phyloP scores from a whole-genome alignment of 805 yeast genomes.

The Pichia heedii region DNA sequence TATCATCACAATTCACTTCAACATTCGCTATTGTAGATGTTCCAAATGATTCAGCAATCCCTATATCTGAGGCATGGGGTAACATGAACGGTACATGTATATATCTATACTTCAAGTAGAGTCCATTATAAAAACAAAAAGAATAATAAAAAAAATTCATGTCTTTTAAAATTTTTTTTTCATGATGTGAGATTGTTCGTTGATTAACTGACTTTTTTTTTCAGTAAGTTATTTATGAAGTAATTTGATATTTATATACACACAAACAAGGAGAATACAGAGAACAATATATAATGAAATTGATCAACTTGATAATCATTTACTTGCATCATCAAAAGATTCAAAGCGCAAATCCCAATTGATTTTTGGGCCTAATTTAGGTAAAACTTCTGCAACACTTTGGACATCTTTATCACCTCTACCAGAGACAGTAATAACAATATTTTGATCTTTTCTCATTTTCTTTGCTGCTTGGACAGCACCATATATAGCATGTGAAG shows the following conservation, averaged over 20 bases:
- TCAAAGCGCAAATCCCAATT: constrained; percentile 96
- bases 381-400: constrained; percentile 91
- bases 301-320: constrained; percentile 7
- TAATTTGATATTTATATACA: background rate
- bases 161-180: too few species aligned
- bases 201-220: too few species aligned
- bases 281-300: background rate
- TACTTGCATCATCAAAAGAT: constrained; percentile 25
- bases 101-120: too few species aligned
- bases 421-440: constrained; percentile 88
- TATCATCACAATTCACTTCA: background rate
- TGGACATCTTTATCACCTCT: constrained; percentile 99
- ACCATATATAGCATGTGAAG: constrained; percentile 93
- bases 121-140: too few species aligned
- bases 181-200: too few species aligned
- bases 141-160: too few species aligned
- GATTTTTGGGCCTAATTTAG: constrained; percentile 80
- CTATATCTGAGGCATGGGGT: constrained; percentile 1
- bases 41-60: constrained; percentile 3
- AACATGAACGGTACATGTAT: background rate
- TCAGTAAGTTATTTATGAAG: too few species aligned
- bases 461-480: constrained; percentile 83
- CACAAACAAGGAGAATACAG: background rate
- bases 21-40: background rate
- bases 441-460: constrained; percentile 66